Base-by-base conservation (phyloP, 164 flowering plant genomes). In the Houttuynia cordata region DNA sequence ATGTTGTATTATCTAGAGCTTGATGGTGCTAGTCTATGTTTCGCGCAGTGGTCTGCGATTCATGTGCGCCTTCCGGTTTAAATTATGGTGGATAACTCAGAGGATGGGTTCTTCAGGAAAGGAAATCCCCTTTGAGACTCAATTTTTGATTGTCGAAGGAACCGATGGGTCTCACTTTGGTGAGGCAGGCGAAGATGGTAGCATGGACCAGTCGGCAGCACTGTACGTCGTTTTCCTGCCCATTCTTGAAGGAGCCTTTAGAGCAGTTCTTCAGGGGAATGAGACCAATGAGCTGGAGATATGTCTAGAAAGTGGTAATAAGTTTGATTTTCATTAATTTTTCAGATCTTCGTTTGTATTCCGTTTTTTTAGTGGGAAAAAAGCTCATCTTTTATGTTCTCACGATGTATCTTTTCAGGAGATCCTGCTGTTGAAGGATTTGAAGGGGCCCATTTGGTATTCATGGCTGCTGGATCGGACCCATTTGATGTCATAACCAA, bases 61-160 rank as follows among this genome's bases (percentile, higher is more conserved):
- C 42, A 79, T 88, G 93, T 86, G 89, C 70, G 67, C 73, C 50
- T 91, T 84, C 59, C 83, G 96, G 7, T 91, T 88, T 75, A 91
- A 87, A 62, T 9, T 91, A 63, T 91, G 97, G 97, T 87, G 96
- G 96, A 90, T 87, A 93, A 87, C 91, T 3, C 93, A 87, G 68
- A 85, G 92, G 62, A 90, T 90, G 88, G 95, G 97, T 5, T 73
- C 67, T 42, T 73, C 64, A 22, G 97, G 90, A 8, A 69, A 78
- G 62, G 95, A 90, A 22, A 68, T 90, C 18, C 97, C 97, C 1
- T 77, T 81, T 56, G 97, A 90, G 73, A 90, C 95, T 18, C 95
- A 90, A 51, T 85, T 85, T 63, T 63, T 90, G 80, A 61, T 90
- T 19, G 83, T 83, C 21, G 97, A 89, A 69, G 79, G 74, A 13